phyloP scores from a whole-genome alignment of 768 basidiomycete genomes.

The Boletellus emodensis region DNA sequence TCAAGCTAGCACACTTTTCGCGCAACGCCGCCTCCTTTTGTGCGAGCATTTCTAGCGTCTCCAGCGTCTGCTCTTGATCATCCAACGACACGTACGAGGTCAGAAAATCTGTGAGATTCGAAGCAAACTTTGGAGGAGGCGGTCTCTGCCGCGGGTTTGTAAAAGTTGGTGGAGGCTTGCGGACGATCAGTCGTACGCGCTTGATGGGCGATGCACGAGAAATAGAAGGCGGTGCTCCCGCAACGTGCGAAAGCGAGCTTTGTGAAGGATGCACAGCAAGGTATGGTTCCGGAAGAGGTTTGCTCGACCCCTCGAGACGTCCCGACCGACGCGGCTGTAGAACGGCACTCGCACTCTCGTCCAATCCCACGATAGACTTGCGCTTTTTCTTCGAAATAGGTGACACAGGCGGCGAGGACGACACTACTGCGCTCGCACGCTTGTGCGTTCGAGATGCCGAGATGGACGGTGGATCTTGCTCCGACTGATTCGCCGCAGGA shows the following conservation, averaged over 20 bases:
- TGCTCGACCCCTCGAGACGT: constrained; percentile 14
- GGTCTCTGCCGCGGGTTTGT: constrained; percentile 71
- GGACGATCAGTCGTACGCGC: constrained; percentile 64
- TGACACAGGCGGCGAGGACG: constrained; percentile 16
- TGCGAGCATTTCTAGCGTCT: constrained; percentile 36
- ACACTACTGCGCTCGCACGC: constrained; percentile 21
- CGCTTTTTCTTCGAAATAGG: constrained; percentile 26
- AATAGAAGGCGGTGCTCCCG: not conserved
- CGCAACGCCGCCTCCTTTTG: constrained; percentile 42
- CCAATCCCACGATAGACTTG: constrained; percentile 11
- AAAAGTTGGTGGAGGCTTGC: constrained; percentile 53
- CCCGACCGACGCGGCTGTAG: constrained; percentile 18
- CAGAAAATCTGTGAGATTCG: constrained; percentile 55
- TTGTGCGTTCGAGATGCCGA: constrained; percentile 20
- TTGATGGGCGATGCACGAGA: constrained; percentile 38
- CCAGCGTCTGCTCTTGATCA: constrained; percentile 44
- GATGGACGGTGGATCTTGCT: constrained; percentile 6
- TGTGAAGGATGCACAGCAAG: not conserved
- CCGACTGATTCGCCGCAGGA: not conserved
- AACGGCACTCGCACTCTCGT: constrained; percentile 2
- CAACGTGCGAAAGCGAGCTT: not conserved
- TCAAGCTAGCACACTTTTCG: constrained; percentile 42
- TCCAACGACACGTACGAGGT: constrained; percentile 57
- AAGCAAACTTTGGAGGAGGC: constrained; percentile 44
- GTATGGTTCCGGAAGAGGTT: constrained; percentile 3